A percentile compares a stretch with the other conserved stretches of the same genome.
Evolutionary conservation across 805 yeast species (phyloP).

Genomic region (Wickerhamiella qilinensis): DNA sequence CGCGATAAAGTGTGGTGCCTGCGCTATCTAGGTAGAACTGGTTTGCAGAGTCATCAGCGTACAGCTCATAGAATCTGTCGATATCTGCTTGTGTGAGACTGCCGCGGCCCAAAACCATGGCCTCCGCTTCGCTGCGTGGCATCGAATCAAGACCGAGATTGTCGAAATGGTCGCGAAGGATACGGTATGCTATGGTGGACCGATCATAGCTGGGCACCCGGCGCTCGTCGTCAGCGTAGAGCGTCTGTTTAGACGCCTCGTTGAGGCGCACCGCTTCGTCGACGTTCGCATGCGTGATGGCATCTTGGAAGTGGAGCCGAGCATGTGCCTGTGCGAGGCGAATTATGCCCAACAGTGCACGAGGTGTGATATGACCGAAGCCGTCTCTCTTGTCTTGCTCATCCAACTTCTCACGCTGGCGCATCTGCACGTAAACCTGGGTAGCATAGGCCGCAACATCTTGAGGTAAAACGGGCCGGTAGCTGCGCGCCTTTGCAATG

Average conservation of each 20-base stretch:
- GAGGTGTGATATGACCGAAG: constrained; percentile 86
- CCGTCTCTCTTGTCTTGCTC: constrained; percentile 44
- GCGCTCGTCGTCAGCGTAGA: constrained; percentile 29
- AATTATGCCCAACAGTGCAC: constrained; percentile 80
- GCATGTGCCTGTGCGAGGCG: constrained; percentile 94
- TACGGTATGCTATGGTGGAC: not conserved
- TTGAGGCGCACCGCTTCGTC: constrained; percentile 87
- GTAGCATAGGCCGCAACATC: constrained; percentile 79
- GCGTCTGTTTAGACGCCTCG: constrained; percentile 74
- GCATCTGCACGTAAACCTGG: constrained; percentile 70
- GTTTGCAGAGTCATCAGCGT: not conserved
- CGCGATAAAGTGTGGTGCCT: not conserved
- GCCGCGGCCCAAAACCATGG: not conserved
- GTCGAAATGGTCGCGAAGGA: not conserved
- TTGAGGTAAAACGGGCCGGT: constrained; percentile 69
- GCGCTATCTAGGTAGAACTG: constrained; percentile 1
- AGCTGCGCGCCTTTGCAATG: constrained; percentile 69
- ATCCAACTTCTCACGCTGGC: constrained; percentile 74
- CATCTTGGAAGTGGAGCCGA: constrained; percentile 61
- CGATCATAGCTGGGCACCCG: not conserved
- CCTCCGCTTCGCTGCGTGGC: constrained; percentile 1
- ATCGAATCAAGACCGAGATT: not conserved
- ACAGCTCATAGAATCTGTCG: not conserved
- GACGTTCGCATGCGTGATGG: constrained; percentile 64
- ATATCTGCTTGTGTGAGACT: not conserved